phyloP scores from a whole-genome alignment of 768 basidiomycete genomes.

The Russula brevipes region DNA sequence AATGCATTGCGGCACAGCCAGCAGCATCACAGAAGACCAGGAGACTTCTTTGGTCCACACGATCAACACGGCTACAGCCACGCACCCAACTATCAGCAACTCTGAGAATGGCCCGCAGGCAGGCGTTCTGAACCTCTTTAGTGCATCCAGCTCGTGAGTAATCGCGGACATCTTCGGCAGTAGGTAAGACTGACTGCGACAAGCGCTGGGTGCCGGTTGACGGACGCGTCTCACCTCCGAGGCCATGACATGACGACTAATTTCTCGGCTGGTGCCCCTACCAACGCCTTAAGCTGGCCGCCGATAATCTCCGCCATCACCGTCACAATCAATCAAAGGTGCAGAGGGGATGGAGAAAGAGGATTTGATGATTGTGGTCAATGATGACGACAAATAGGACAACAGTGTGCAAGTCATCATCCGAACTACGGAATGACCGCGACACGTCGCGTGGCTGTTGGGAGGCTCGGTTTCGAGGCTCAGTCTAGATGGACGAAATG shows the following conservation, averaged over 20 bases:
- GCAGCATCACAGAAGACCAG: too few relatives aligned
- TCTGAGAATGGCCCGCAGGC: not conserved
- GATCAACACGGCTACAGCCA: too few relatives aligned
- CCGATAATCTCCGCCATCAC: conserved; percentile 4
- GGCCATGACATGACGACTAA: not conserved
- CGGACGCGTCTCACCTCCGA: not conserved
- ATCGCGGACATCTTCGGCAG: conserved; percentile 9
- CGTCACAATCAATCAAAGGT: not conserved
- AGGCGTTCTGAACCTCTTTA: conserved; percentile 5
- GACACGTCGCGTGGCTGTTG: not conserved
- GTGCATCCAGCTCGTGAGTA: conserved; percentile 6
- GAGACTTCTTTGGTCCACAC: too few relatives aligned
- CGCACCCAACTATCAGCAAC: too few relatives aligned
- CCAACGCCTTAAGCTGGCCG: not conserved
- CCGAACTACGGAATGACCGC: conserved; percentile 7
- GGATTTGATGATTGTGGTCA: not conserved
- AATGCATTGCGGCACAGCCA: too few relatives aligned
- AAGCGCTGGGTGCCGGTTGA: not conserved
- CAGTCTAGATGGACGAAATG: not conserved
- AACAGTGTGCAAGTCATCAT: not conserved
- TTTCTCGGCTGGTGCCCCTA: not conserved
- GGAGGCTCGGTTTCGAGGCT: not conserved
- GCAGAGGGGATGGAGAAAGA: too few relatives aligned
- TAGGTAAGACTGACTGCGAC: not conserved
- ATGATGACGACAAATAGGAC: not conserved